Evolutionary conservation across 2,329 filamentous ascomycete genomes (phyloP), one percentile per base, ranked within the genome.

Genomic region (Scedosporium boydii): DNA sequence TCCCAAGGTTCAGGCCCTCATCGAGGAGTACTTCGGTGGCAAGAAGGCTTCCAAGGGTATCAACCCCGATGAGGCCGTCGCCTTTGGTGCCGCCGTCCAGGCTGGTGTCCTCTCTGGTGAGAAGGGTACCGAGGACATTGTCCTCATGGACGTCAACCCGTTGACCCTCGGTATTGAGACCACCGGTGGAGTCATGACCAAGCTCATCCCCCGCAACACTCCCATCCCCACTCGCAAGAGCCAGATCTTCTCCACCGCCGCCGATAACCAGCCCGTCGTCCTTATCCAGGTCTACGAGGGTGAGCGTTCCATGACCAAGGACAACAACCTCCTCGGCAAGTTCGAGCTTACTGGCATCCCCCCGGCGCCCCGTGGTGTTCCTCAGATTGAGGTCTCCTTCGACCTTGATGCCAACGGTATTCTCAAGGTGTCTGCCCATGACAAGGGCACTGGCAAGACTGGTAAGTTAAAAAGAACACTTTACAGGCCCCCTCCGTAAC

Each of bases 31-130:
- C 86, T 98, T 98, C 76, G 82, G 75, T 70, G 89, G 93, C 77
- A 98, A 98, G 90, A 93, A 95, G 84, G 92, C 93, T 70, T 93
- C 89, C 85, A 98, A 98, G 91, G 91, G 92, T 80, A 96, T 99
- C 77, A 98, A 98, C 87, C 95, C 95, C 70, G 95, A 99, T 74
- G 95, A 98, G 84, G 95, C 95, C 80, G 95, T 98, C 70, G 95
- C 95, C 74, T 98, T 93, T 76, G 95, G 95, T 80, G 95, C 95
- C 67, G 93, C 95, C 69, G 92, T 98, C 70, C 95, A 99, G 81
- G 95, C 89, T 80, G 93, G 93, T 88, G 87, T 98, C 73, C 84
- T 99, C 66, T 89, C 92, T 69, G 92, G 92, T 68, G 91, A 97
- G 80, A 85, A 89, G 73, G 89, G 87, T 72, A 90, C 90, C 66